Percentiles rank a stretch among this genome's conserved stretches.
phyloP scores from a whole-genome alignment of 148 eudicot species.

The Vaccinium darrowii region DNA sequence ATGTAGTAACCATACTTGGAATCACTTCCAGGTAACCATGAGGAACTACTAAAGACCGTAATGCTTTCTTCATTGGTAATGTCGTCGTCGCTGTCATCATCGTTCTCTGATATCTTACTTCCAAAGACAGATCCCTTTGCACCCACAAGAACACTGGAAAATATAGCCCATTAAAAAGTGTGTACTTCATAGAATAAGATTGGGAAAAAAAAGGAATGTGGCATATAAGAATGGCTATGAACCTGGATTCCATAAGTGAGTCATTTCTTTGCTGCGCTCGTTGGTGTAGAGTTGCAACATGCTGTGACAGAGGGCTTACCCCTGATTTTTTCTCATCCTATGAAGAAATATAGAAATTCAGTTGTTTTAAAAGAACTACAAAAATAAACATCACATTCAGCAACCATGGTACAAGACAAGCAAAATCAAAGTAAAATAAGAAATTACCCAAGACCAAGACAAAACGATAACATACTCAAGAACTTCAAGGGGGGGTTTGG shows the following conservation, averaged over 20 bases:
- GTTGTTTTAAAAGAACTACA: neutral
- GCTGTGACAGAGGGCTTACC: slow-evolving; percentile 68
- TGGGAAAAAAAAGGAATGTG: neutral
- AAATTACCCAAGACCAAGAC: neutral
- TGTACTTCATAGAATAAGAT: neutral
- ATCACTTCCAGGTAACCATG: slow-evolving; percentile 62
- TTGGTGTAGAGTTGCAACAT: slow-evolving; percentile 54
- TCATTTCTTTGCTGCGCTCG: slow-evolving; percentile 72
- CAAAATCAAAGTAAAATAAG: neutral
- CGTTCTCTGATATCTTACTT: slow-evolving; percentile 41
- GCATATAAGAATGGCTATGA: slow-evolving; percentile 16
- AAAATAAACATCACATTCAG: neutral
- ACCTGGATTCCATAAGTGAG: slow-evolving; percentile 76
- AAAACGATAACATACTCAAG: neutral
- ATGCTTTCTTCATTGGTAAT: slow-evolving; percentile 41
- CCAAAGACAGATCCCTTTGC: slow-evolving; percentile 50
- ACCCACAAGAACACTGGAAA: slow-evolving; percentile 77
- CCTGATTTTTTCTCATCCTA: slow-evolving; percentile 77
- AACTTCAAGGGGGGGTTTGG: neutral
- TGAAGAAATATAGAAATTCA: neutral
- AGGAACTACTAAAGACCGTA: slow-evolving; percentile 49
- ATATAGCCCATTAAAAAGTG: slow-evolving; percentile 14
- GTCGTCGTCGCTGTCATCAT: slow-evolving; percentile 46
- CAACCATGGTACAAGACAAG: neutral
- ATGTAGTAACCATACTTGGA: slow-evolving; percentile 47